Evolutionary conservation across 352 stramenopile genomes (phyloP), one percentile per base, ranked within the genome.

Genomic region (Pythium apleroticum): DNA sequence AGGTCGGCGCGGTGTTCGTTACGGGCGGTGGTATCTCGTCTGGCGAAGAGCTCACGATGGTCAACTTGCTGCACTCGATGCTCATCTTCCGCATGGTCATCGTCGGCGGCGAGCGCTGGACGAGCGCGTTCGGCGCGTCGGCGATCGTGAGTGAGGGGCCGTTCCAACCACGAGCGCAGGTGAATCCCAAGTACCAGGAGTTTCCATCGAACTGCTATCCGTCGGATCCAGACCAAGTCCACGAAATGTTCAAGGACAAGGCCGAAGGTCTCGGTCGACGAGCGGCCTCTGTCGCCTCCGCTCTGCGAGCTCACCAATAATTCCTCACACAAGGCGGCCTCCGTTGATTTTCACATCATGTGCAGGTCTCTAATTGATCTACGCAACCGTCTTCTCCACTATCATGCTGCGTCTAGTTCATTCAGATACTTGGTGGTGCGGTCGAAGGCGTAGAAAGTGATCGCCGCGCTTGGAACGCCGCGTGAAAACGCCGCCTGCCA

Each of bases 21-120:
- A 93, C 86, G 3, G 85, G 86, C 35, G 89, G 84, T 17, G 89
- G 86, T 1, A 73, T 97, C 37, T 91, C 86, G 25, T 72, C 89
- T 0, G 89, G 89, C 9, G 86, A 95, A 58, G 89, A 96, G 69
- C 78, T 91, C 52, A 90, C 85, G 9, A 92, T 95, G 77, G 81
- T 96, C 52, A 90, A 90, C 45, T 67, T 97, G 43, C 70, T 97
- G 25, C 80, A 93, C 55, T 91, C 81, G 33, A 88, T 97, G 76
- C 81, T 97, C 68, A 86, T 97, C 57, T 95, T 95, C 60, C 84
- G 88, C 63, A 85, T 96, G 75, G 79, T 95, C 46, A 75, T 91
- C 33, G 89, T 95, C 12, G 89, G 87, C 25, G 89, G 89, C 22
- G 87, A 93, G 66, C 77, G 71, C 52, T 97, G 89, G 89, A 93